Evolutionary conservation across 2,329 filamentous ascomycete species (phyloP).

Genomic region (Fusarium incarnatum): DNA sequence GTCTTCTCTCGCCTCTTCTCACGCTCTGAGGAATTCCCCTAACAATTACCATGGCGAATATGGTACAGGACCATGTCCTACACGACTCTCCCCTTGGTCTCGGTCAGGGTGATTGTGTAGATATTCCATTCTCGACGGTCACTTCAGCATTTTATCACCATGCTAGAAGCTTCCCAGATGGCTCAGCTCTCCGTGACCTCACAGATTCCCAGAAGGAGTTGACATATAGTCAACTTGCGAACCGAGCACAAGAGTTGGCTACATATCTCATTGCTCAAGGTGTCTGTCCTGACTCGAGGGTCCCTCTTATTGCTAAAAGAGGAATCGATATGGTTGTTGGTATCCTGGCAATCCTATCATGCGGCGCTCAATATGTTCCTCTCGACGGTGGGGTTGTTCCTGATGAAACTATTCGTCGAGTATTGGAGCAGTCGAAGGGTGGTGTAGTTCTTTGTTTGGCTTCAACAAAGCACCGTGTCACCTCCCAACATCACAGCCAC

Average conservation of each 20-base stretch:
- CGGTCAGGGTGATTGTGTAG: conserved; percentile 37
- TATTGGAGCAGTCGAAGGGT: conserved; percentile 60
- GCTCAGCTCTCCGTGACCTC: conserved; percentile 54
- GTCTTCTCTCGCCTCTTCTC: conserved; percentile 16
- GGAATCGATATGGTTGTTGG: conserved; percentile 68
- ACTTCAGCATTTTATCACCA: conserved; percentile 55
- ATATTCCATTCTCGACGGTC: conserved; percentile 53
- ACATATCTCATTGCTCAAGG: conserved; percentile 54
- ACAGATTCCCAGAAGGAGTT: conserved; percentile 50
- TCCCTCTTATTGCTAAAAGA: conserved; percentile 67
- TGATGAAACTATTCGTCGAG: conserved; percentile 60
- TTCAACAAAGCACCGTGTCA: conserved; percentile 52
- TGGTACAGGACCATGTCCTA: conserved; percentile 9
- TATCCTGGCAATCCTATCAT: conserved; percentile 67
- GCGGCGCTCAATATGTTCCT: conserved; percentile 69
- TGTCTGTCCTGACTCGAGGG: conserved; percentile 58
- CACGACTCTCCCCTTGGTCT: conserved; percentile 9
- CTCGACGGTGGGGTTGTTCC: conserved; percentile 67
- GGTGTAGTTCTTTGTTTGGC: conserved; percentile 61
- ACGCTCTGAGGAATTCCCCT: not conserved
- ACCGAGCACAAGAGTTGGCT: conserved; percentile 56
- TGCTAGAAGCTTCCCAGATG: conserved; percentile 52
- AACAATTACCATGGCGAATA: conserved; percentile 17
- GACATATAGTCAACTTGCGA: conserved; percentile 60
- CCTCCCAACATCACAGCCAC: conserved; percentile 41